These are phyloP conservation scores for Monosporascus sp. DNA, from an alignment of 2,329 filamentous ascomycete species.

Conservation along the genomic window DNA sequence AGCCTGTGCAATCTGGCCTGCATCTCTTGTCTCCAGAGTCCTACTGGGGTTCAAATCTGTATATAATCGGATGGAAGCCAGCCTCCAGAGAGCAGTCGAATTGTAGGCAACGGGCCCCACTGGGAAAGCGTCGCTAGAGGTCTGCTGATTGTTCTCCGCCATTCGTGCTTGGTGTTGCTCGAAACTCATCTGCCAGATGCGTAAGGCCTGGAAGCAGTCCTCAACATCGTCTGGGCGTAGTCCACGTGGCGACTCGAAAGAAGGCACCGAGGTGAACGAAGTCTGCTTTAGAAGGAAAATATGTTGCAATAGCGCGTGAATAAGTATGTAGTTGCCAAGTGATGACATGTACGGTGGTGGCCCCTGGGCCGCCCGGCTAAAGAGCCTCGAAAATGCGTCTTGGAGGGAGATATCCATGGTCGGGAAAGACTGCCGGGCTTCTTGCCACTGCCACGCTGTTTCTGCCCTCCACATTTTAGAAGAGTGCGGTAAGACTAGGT, in stretches of 20 bases:
- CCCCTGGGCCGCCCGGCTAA: slow-evolving; percentile 44
- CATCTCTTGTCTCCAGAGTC: slow-evolving; percentile 60
- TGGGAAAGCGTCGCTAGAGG: slow-evolving; percentile 43
- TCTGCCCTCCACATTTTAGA: slow-evolving; percentile 54
- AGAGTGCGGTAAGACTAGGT: slow-evolving; percentile 48
- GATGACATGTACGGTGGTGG: slow-evolving; percentile 49
- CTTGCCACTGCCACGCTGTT: slow-evolving; percentile 54
- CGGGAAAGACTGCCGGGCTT: slow-evolving; percentile 45
- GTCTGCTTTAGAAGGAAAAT: slow-evolving; percentile 65
- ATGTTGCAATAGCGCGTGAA: slow-evolving; percentile 67
- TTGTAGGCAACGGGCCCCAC: slow-evolving; percentile 63
- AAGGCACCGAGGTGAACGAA: slow-evolving; percentile 42
- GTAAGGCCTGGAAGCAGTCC: slow-evolving; percentile 48
- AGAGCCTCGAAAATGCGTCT: slow-evolving; percentile 50
- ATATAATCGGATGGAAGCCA: slow-evolving; percentile 61
- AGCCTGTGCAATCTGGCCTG: slow-evolving; percentile 53
- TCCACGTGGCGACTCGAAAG: slow-evolving; percentile 44
- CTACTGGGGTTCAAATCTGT: slow-evolving; percentile 59
- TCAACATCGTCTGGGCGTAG: slow-evolving; percentile 51
- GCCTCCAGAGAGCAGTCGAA: slow-evolving; percentile 53
- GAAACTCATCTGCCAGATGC: slow-evolving; percentile 54
- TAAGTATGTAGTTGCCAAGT: slow-evolving; percentile 64
- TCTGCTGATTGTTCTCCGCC: slow-evolving; percentile 41
- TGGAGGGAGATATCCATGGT: slow-evolving; percentile 49
- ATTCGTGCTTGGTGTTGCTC: slow-evolving; percentile 49